Base-by-base conservation (phyloP, 2,329 filamentous ascomycete species). In the Hymenoscyphus fraxineus region DNA sequence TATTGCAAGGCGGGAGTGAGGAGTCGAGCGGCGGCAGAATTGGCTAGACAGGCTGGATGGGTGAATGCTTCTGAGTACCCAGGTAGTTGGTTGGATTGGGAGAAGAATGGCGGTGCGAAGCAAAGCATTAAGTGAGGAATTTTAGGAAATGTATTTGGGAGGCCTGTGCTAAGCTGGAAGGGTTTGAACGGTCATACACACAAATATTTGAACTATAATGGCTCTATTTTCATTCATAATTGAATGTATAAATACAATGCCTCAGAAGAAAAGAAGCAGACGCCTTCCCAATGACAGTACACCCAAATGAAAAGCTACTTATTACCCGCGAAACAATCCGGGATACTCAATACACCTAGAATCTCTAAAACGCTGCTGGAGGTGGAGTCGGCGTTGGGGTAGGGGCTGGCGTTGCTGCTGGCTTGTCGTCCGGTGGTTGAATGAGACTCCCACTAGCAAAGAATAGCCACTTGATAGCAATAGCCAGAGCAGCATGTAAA, bases 381-480 rank as follows among this genome's bases (percentile, higher is more conserved):
- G 63, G 32, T n/a, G 60, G 12, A 47, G 44, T 61, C 55, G 41
- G 58, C 62, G 31, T 65, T 62, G n/a, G 38, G 56, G 57, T 32
- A 19, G 64, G 63, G n/a, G 71, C 64, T 38, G 55, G 58, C 4
- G 64, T 62, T 2, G 58, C 59, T 41, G 54, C 55, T 6, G 64
- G 60, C 61, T 72, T 66, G 9, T 54, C 19, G 10, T 54, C 47
- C 12, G 47, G 19, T 27, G n/a, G 47, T 54, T 54, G n/a, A 27
- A 64, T 82, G 60, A 86, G 85, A 77, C 89, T 92, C 59, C 84
- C 87, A 70, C 91, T 88, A 71, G 93, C 93, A 79, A 99, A 99
- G 84, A 98, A 98, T 35, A 98, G 80, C 65, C 97, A 89, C 83
- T 98, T 98, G 79, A 99, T 98, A 4, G 94, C 91, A 72, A 98